Conservation (phyloP, 768 basidiomycete genomes). For the Hygrocybe coccinea region DNA sequence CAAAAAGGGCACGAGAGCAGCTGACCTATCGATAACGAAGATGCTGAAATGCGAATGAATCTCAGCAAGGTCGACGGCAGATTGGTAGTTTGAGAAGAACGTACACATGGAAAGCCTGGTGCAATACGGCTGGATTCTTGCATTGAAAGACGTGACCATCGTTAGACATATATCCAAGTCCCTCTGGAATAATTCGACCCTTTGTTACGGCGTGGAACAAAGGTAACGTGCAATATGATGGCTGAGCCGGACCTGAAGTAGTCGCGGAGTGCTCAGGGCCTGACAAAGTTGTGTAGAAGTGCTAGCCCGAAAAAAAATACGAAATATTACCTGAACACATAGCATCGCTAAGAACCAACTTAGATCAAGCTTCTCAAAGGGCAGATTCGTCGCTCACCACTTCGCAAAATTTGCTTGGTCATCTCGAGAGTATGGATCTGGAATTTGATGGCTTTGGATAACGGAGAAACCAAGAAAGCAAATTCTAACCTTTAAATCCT, state of each 20-base stretch:
- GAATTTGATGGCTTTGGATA: background rate
- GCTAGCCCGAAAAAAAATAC: background rate
- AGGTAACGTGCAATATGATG: slow-evolving; percentile 52
- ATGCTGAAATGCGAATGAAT: slow-evolving; percentile 9
- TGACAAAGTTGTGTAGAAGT: slow-evolving; percentile 15
- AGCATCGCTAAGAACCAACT: slow-evolving; percentile 34
- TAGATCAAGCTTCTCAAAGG: background rate
- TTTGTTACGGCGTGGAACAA: slow-evolving; percentile 40
- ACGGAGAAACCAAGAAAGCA: background rate
- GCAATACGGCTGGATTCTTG: slow-evolving; percentile 47
- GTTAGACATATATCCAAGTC: slow-evolving; percentile 43
- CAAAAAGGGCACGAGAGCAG: background rate
- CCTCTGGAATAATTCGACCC: slow-evolving; percentile 16
- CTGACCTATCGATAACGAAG: slow-evolving; percentile 50
- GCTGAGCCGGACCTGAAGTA: slow-evolving; percentile 35
- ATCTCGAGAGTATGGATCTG: slow-evolving; percentile 57
- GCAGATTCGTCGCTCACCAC: slow-evolving; percentile 36
- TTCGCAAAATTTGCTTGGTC: slow-evolving; percentile 50
- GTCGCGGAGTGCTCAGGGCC: slow-evolving; percentile 48
- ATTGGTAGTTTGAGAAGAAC: slow-evolving; percentile 19
- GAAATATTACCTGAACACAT: slow-evolving; percentile 43
- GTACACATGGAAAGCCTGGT: slow-evolving; percentile 58
- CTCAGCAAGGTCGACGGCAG: background rate
- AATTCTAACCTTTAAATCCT: slow-evolving; percentile 50
- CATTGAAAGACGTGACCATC: slow-evolving; percentile 56